These are phyloP conservation scores for Colletotrichum ledebouriae DNA, from an alignment of 2,329 filamentous ascomycete genomes.

Conservation along the genomic window DNA sequence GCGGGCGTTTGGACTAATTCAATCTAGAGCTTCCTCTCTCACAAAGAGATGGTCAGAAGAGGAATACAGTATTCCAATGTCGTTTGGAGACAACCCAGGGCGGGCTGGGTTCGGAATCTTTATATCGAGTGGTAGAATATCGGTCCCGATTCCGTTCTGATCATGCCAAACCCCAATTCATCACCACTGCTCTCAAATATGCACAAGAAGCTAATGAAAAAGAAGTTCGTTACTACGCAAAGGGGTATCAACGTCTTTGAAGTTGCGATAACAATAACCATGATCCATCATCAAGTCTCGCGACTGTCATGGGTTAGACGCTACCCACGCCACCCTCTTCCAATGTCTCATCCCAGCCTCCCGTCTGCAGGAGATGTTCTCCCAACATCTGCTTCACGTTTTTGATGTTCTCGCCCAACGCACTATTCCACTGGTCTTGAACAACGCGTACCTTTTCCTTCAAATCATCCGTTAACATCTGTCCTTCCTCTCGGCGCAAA, in stretches of 20 bases:
- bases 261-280: conserved; percentile 25
- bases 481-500: conserved; percentile 76
- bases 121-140: too few species aligned
- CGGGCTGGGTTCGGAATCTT: background rate
- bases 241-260: conserved; percentile 44
- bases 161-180: conserved; percentile 3
- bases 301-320: conserved; percentile 49
- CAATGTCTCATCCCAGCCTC: conserved; percentile 89
- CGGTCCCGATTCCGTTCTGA: too few species aligned
- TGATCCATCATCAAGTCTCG: conserved; percentile 17
- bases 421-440: conserved; percentile 91
- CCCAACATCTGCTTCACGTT: conserved; percentile 81
- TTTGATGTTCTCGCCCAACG: conserved; percentile 82
- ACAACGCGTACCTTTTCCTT: conserved; percentile 94
- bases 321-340: conserved; percentile 69
- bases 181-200: conserved; percentile 16
- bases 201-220: conserved; percentile 38
- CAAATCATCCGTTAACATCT: conserved; percentile 82
- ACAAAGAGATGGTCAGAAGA: background rate
- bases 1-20: conserved; percentile 28
- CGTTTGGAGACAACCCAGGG: too few species aligned
- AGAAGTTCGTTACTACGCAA: conserved; percentile 35
- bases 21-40: background rate
- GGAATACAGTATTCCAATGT: background rate
- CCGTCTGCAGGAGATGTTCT: conserved; percentile 78